These are phyloP conservation scores for Penstemon davidsonii DNA, from an alignment of 257 asterid genomes.

Conservation along the genomic window DNA sequence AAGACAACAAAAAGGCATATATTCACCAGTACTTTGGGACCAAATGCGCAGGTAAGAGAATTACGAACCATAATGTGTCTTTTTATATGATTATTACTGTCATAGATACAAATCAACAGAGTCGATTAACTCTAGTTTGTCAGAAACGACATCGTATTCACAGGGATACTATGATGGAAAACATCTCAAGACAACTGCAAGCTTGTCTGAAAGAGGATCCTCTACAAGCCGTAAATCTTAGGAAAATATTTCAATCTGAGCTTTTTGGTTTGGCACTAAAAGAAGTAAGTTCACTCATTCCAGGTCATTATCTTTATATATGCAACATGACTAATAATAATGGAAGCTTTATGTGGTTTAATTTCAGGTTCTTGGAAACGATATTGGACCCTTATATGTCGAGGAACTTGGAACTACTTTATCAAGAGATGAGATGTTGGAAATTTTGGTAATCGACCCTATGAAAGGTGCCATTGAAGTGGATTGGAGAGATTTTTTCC, in stretches of 20 bases:
- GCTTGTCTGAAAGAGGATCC: constrained; percentile 45
- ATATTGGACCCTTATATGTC: constrained; percentile 58
- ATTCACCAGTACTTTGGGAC: constrained; percentile 65
- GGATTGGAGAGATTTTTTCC: constrained; percentile 98
- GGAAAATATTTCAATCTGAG: constrained; percentile 66
- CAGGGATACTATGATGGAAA: constrained; percentile 57
- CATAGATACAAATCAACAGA: too few species aligned
- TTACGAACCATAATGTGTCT: too few species aligned
- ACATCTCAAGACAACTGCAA: constrained; percentile 38
- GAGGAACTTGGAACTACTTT: constrained; percentile 56
- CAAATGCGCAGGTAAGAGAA: constrained; percentile 65
- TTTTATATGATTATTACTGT: too few species aligned
- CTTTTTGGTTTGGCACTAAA: constrained; percentile 75
- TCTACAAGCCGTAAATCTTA: constrained; percentile 56
- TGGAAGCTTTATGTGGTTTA: neutral
- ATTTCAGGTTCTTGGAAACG: constrained; percentile 66
- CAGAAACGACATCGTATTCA: constrained; percentile 72
- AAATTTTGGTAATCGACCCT: constrained; percentile 58
- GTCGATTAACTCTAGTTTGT: neutral
- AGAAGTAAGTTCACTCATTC: constrained; percentile 46
- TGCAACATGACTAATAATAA: neutral
- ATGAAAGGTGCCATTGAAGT: constrained; percentile 95
- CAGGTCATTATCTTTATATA: neutral
- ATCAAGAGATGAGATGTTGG: constrained; percentile 51
- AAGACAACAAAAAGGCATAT: constrained; percentile 50